Evolutionary conservation across 2,329 filamentous ascomycete genomes (phyloP).

Genomic region (Venturia pyrina): DNA sequence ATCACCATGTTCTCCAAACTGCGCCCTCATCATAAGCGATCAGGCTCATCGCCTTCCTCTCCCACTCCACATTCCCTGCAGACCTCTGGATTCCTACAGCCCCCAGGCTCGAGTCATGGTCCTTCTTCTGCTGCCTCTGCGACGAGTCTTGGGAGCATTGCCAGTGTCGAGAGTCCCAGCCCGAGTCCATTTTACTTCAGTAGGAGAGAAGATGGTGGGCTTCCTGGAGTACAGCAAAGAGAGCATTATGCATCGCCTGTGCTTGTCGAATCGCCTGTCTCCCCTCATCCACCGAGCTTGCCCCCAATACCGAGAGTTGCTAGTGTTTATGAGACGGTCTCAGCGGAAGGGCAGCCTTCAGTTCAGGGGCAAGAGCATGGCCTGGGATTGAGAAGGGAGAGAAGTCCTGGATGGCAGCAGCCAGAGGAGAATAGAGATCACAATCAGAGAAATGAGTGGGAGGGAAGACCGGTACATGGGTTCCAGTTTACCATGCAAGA

Average conservation of each 20-base stretch:
- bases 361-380: slow-evolving; percentile 1
- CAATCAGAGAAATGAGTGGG: background rate
- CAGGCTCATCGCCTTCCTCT: slow-evolving; percentile 25
- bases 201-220: background rate
- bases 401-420: background rate
- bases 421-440: background rate
- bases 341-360: background rate
- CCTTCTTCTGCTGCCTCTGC: slow-evolving; percentile 19
- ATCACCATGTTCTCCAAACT: slow-evolving; percentile 27
- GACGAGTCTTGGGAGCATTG: background rate
- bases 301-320: slow-evolving; percentile 30
- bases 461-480: background rate
- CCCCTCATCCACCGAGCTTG: slow-evolving; percentile 28
- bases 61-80: slow-evolving; percentile 23
- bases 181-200: background rate
- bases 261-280: slow-evolving; percentile 23
- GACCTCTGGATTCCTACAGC: slow-evolving; percentile 17
- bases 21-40: slow-evolving; percentile 28
- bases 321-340: slow-evolving; percentile 15
- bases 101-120: slow-evolving; percentile 13
- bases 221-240: background rate
- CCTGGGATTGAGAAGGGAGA: background rate
- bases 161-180: slow-evolving; percentile 3
- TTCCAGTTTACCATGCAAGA: background rate
- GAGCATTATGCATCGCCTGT: background rate